Percentiles rank a stretch among this genome's conserved stretches.
phyloP scores from a whole-genome alignment of 2,329 filamentous ascomycete species.

The Clonostachys sp. region DNA sequence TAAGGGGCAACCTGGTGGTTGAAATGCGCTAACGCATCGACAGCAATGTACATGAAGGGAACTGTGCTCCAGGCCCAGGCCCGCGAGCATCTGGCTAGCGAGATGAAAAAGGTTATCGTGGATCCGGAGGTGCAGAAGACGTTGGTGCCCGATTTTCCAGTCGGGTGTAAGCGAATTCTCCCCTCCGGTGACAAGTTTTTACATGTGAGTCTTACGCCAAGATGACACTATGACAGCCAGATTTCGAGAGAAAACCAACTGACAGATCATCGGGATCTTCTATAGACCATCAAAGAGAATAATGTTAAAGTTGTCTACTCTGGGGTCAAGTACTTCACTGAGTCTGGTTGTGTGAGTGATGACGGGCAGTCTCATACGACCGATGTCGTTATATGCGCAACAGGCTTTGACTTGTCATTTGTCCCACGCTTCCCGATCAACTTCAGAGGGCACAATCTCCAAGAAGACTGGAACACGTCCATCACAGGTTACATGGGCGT shows the following conservation, averaged over 20 bases:
- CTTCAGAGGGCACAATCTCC: slow-evolving; percentile 25
- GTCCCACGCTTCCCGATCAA: slow-evolving; percentile 33
- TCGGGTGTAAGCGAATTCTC: slow-evolving; percentile 1
- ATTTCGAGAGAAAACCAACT: background rate
- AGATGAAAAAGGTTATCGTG: background rate
- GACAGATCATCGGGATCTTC: too few relatives aligned
- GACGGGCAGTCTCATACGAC: slow-evolving; percentile 1
- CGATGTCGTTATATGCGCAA: slow-evolving; percentile 12
- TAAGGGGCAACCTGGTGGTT: background rate
- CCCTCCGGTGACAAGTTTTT: background rate
- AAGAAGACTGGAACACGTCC: slow-evolving; percentile 18
- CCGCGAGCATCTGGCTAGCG: background rate
- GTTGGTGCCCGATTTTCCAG: background rate
- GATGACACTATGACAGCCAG: background rate
- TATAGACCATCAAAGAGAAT: slow-evolving; percentile 8
- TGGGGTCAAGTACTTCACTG: slow-evolving; percentile 18
- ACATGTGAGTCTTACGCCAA: background rate
- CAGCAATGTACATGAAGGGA: slow-evolving; percentile 1
- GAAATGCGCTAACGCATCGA: background rate
- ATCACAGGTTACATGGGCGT: slow-evolving; percentile 18
- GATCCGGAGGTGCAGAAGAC: background rate
- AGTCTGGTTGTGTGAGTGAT: background rate
- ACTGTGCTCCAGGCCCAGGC: background rate
- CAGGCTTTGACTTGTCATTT: slow-evolving; percentile 16
- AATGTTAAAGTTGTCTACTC: slow-evolving; percentile 17